Conservation (phyloP, 164 flowering plant species). For the Protea cynaroides region DNA sequence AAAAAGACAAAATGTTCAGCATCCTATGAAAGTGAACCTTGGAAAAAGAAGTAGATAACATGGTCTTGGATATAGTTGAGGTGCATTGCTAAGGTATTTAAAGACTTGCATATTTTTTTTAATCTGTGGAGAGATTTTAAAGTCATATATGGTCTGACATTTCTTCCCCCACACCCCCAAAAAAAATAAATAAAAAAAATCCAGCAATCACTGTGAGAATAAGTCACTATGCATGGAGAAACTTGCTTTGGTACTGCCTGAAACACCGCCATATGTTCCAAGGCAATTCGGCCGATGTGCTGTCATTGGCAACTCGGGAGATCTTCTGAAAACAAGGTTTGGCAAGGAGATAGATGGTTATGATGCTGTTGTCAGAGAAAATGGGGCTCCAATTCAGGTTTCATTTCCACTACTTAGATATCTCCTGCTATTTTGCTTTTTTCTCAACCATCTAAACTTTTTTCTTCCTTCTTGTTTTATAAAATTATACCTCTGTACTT, state of each 20-base stretch:
- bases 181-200: no score
- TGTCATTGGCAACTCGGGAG: constrained; percentile 96
- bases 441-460: background rate
- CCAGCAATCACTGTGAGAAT: constrained; percentile 69
- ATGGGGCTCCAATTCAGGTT: constrained; percentile 97
- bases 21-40: no score
- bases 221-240: constrained; percentile 81
- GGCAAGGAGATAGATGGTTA: constrained; percentile 88
- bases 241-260: constrained; percentile 85
- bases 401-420: background rate
- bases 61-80: no score
- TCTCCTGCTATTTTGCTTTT: background rate
- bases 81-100: no score
- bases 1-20: no score
- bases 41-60: no score
- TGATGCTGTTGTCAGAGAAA: constrained; percentile 85
- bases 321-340: constrained; percentile 82
- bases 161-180: no score
- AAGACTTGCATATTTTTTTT: no score
- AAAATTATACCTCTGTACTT: background rate
- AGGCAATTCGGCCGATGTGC: constrained; percentile 83
- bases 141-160: no score
- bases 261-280: constrained; percentile 78
- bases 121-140: no score
- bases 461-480: no score